Evolutionary conservation across 2,329 filamentous ascomycete genomes (phyloP), one percentile per base, ranked within the genome.

Genomic region (Cercospora citrullina): DNA sequence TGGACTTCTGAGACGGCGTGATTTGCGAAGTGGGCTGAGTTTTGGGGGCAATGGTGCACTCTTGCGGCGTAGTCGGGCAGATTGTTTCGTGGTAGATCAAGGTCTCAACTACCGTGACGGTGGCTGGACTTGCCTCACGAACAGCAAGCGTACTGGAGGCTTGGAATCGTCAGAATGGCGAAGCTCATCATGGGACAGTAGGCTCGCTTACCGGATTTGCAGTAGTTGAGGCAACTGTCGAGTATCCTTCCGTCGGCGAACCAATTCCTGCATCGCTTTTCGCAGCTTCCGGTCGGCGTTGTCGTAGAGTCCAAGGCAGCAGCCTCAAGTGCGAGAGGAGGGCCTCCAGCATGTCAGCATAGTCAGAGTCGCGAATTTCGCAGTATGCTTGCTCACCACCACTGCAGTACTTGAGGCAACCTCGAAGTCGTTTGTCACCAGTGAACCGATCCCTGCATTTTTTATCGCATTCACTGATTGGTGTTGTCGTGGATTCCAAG

Each of bases 61-160:
- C 18, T 23, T 51, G 45, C 21, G 45, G 18, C 10, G 45, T 51
- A 51, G 45, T 51, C 21, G 45, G 53, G 63, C 63, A 64, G 30
- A 45, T 53, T 21, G 63, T 57, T 21, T 58, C 63, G 23, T 60
- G 53, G 59, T 48, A 36, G 33, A 59, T 18, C 51, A 39, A 59
- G 26, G 63, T 64, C 63, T 58, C 53, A 16, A 53, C 21, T 1
- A 61, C 33, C 10, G 59, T 61, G 53, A 59, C 30, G 14, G 63
- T 64, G 18, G 51, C 33, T 14, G 63, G 63, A 33, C 16, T 26
- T 3, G 18, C 18, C 10, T 51, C 10, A 14, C 45, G 45, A 14
- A 26, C 45, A 51, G 21, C 21, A 51, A 51, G 21, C 45, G 45
- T 21, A 12, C 18, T 12, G 12, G 18, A 23, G 45, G 4, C 45